These are phyloP conservation scores for Ophiobolus disseminans DNA, from an alignment of 2,329 filamentous ascomycete species.

Conservation along the genomic window DNA sequence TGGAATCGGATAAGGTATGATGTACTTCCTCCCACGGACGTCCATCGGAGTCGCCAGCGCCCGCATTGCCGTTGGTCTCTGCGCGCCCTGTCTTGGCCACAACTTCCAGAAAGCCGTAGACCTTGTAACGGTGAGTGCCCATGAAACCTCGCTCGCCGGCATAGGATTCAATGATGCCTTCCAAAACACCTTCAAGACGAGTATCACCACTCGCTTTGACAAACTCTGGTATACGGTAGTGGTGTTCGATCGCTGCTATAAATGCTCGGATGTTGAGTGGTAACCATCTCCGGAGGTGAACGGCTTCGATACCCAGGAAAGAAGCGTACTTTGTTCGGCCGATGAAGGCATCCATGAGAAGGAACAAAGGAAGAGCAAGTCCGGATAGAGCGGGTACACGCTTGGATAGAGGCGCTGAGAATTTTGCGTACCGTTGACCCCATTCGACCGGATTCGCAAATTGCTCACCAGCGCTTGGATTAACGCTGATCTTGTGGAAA, in stretches of 20 bases:
- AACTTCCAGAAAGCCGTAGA: constrained; percentile 63
- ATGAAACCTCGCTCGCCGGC: constrained; percentile 63
- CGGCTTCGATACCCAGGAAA: constrained; percentile 59
- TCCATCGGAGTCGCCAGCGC: constrained; percentile 50
- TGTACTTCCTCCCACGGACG: constrained; percentile 62
- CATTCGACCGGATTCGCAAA: constrained; percentile 38
- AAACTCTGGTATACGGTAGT: constrained; percentile 62
- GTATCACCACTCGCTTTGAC: constrained; percentile 58
- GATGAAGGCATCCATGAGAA: constrained; percentile 64
- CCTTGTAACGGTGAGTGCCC: constrained; percentile 63
- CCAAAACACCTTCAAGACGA: constrained; percentile 59
- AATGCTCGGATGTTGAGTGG: constrained; percentile 62
- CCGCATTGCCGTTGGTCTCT: constrained; percentile 61
- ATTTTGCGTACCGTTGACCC: constrained; percentile 48
- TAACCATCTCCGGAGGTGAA: constrained; percentile 61
- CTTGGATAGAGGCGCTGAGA: constrained; percentile 59
- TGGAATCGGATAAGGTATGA: constrained; percentile 59
- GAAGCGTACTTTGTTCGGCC: constrained; percentile 60
- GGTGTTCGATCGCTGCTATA: constrained; percentile 62
- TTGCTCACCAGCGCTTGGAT: constrained; percentile 54
- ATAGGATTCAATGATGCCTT: constrained; percentile 63
- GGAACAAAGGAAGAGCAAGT: constrained; percentile 52
- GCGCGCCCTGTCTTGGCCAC: constrained; percentile 62
- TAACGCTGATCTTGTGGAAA: constrained; percentile 62
- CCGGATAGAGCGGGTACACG: constrained; percentile 61